Evolutionary conservation across 2,329 filamentous ascomycete species (phyloP), one percentile per base, ranked within the genome.

Genomic region (Colletotrichum somersetense): DNA sequence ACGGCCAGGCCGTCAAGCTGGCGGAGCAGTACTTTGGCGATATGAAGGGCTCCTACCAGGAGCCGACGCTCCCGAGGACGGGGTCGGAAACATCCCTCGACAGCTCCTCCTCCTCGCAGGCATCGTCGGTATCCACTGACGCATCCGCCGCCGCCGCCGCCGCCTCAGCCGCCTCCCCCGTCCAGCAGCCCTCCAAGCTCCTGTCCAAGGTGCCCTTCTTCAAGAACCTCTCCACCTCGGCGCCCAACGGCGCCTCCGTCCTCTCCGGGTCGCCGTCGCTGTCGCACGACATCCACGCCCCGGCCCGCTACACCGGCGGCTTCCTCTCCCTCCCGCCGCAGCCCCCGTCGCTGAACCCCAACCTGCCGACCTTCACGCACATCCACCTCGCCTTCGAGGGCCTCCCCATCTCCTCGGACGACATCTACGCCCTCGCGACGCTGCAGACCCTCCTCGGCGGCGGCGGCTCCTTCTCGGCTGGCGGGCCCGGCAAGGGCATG

Each of bases 401-500:
- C 35, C 89, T 98, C 1, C 94, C 96, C 64, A 96, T 99, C 79
- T 91, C 90, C 30, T 96, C 93, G 3, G 91, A 94, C 16, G 96
- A 98, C 80, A 98, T 99, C 78, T 99, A 98, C 84, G 95, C 96
- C 23, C 91, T 98, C 56, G 96, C 96, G 8, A 97, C 96, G 0
- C 88, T 99, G 1, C 97, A 98, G 83, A 98, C 95, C 1, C 92
- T 99, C 12, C 93, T 99, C 44, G 96, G 96, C 70, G 96, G 96
- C 59, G 96, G 96, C 61, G 96, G 96, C 33, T 98, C 95, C 67
- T 99, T 99, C 85, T 97, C 94, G 20, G 96, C 96, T 66, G 96
- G 96, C 77, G 96, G 96, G 0, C 96, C 96, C 5, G 96, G 96
- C 65, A 99, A 99, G 86, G 96, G 96, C 81, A 99, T 99, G 96